Evolutionary conservation across 1,139 yeast species (phyloP), one percentile per base, ranked within the genome.

Genomic region (Sugiyamaella novakii): DNA sequence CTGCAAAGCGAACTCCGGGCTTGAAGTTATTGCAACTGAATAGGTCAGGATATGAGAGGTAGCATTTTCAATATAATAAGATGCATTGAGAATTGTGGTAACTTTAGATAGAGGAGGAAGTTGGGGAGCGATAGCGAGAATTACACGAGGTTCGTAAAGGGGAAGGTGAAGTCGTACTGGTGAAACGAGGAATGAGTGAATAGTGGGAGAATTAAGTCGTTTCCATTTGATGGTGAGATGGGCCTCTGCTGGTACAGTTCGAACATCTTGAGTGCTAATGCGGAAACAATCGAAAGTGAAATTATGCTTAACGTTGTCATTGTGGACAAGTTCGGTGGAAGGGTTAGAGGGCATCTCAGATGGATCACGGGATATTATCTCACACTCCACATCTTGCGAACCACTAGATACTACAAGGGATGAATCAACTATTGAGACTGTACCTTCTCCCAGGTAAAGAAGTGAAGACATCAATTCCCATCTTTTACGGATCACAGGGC

Each of bases 41-140:
- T 85, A 87, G 2, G 80, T 79, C 55, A 87, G 80, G 2, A 83
- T 75, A 48, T 84, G 72, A 3, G 84, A 76, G 0, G 94, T 84
- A 6, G 94, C 89, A 59, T 87, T 87, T 61, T 87, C 95, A 43
- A 87, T 62, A 46, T 76, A 73, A 60, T 80, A 86, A n/a, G 29
- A 39, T 5, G 43, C 43, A n/a, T 10, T 35, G 30, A 17, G 40
- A 35, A 27, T 15, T 40, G 25, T 24, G 29, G 6, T 30, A n/a
- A 22, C 3, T 2, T 21, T 24, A 1, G 36, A n/a, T 15, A 31
- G 21, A 24, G 40, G n/a, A 5, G 22, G 25, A 3, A 56, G 21
- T 22, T 14, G 24, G 27, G 18, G 28, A 2, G 29, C 6, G 41
- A 54, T 24, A 31, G 62, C 65, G 3, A 82, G 72, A 29, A 85